Conservation (phyloP, 2,329 filamentous ascomycete genomes). For the Sarocladiaceae sp. region DNA sequence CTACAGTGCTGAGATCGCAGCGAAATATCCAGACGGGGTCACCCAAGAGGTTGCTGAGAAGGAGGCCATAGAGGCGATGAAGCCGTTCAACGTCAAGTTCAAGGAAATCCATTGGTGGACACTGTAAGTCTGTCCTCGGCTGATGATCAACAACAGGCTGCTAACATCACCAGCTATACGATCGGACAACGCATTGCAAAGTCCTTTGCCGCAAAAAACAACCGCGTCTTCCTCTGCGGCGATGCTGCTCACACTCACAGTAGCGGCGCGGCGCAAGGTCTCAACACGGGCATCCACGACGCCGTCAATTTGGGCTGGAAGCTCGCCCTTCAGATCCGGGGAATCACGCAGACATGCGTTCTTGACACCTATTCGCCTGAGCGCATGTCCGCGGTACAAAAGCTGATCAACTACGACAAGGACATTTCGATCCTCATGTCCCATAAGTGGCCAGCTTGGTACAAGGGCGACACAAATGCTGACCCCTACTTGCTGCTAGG, state of each 20-base stretch:
- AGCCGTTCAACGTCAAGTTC: conserved; percentile 34
- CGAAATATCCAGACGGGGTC: conserved; percentile 26
- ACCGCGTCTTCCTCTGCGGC: conserved; percentile 16
- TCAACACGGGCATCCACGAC: conserved; percentile 21
- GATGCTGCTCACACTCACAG: conserved; percentile 44
- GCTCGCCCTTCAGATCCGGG: conserved; percentile 24
- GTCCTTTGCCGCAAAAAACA: conserved; percentile 37
- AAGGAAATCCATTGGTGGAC: conserved; percentile 49
- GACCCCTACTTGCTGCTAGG: conserved; percentile 43
- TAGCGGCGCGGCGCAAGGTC: conserved; percentile 39
- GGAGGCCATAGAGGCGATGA: conserved; percentile 36
- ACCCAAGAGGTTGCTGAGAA: conserved; percentile 47
- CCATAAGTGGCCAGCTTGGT: conserved; percentile 30
- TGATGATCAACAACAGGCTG: neutral
- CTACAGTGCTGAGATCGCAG: conserved; percentile 34
- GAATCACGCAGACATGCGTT: conserved; percentile 21
- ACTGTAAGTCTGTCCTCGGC: conserved; percentile 31
- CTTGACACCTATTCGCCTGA: conserved; percentile 33
- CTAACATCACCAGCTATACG: conserved; percentile 15
- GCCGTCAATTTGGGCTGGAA: conserved; percentile 45
- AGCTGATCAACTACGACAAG: conserved; percentile 31
- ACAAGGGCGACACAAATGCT: conserved; percentile 31
- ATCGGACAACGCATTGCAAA: conserved; percentile 53
- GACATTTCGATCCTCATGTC: conserved; percentile 31
- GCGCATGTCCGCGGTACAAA: conserved; percentile 26